Evolutionary conservation across 495 filamentous ascomycete species (phyloP).

Genomic region (Cudoniella acicularis): DNA sequence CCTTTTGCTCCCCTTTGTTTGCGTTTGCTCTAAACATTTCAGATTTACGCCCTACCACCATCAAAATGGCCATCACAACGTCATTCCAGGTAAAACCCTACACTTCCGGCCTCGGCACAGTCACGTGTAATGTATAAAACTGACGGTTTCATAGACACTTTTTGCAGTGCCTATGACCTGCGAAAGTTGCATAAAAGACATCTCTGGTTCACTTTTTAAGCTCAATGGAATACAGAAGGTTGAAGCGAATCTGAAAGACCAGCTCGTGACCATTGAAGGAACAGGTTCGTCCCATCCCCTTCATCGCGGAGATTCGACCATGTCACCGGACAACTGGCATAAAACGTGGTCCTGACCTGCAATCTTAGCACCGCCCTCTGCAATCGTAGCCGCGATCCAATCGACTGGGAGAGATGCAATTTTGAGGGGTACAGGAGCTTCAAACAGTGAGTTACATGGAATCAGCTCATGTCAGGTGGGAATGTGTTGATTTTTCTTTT

Average conservation of each 20-base stretch:
- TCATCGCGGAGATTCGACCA: not conserved
- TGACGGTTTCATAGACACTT: slow-evolving; percentile 59
- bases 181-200: slow-evolving; percentile 77
- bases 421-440: slow-evolving; percentile 78
- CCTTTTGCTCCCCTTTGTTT: not conserved
- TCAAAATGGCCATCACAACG: slow-evolving; percentile 29
- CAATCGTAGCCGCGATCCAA: slow-evolving; percentile 85
- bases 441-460: slow-evolving; percentile 62
- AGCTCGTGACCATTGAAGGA: slow-evolving; percentile 66
- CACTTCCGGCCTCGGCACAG: not conserved
- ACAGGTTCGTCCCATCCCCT: slow-evolving; percentile 45
- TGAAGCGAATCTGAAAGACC: slow-evolving; percentile 59
- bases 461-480: not conserved
- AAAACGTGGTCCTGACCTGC: slow-evolving; percentile 10
- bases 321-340: not conserved
- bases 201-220: slow-evolving; percentile 70
- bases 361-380: slow-evolving; percentile 68
- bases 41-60: not conserved
- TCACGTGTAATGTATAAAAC: slow-evolving; percentile 13
- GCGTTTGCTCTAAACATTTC: not conserved
- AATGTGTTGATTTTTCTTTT: not conserved
- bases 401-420: slow-evolving; percentile 90
- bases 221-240: slow-evolving; percentile 69
- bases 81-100: slow-evolving; percentile 26
- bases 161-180: slow-evolving; percentile 95